Base-by-base conservation (phyloP, 2,329 filamentous ascomycete genomes). In the Calonectria pseudoreteaudii region DNA sequence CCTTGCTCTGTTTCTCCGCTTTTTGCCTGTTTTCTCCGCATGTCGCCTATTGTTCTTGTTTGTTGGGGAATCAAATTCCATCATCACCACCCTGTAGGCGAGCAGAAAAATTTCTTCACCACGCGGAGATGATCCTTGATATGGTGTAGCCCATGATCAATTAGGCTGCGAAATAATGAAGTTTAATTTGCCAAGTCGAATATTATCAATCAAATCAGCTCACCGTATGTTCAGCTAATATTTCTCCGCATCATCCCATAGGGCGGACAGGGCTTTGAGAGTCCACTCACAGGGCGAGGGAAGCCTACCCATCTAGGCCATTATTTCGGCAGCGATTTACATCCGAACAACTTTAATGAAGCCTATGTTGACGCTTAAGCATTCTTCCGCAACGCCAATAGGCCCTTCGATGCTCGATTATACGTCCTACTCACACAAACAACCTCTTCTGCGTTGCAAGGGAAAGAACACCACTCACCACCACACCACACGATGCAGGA, bases 111-210 rank as follows among this genome's bases (percentile, higher is more conserved):
- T 41, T 60, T 41, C 36, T 41, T 23, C 4, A 41, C 3, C 3
- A 28, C 23, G 56, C 34, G 56, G 56, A 62, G 56, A 41, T 41
- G 14, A 28, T 18, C 2, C 56, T 62, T 62, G 23, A 62, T 62
- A 30, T 30, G 56, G 56, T 30, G 56, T 62, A 62, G 56, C 30
- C 34, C 18, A 26, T 8, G 26, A 41, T 56, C 26, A n/a, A 38
- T 34, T 41, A 62, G 56, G 56, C 56, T 20, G 23, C 56, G 4
- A 26, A 41, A 62, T 28, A 62, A 62, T 62, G 56, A 62, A 62
- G 56, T 18, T 41, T 62, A 62, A 62, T 62, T 62, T 62, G 56
- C 56, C 56, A 62, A 62, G 56, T 62, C 56, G 6, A 53, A 62
- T 11, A 62, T 62, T 62, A 62, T 62, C 56, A 62, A 62, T 62